A percentile compares a stretch with the other conserved stretches of the same genome.
Evolutionary conservation across 345 rosid species (phyloP).

Genomic region (Acer yangbiense): DNA sequence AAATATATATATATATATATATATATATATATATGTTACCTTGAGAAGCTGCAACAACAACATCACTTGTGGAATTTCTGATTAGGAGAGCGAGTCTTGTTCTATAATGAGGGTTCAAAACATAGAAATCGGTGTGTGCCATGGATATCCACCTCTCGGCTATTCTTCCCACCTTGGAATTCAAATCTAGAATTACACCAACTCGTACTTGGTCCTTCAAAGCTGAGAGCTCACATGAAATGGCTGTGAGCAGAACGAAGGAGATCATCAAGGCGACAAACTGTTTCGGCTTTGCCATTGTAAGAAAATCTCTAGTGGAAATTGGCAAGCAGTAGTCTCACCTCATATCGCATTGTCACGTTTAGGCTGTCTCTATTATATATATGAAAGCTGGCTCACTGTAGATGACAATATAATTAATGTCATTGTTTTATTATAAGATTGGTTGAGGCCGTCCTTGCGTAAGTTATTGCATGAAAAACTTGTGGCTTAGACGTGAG

Average conservation of each 20-base stretch:
- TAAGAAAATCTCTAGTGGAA: background rate
- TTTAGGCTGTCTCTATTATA: too few species aligned
- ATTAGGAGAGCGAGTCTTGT: conserved; percentile 27
- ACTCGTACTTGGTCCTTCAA: conserved; percentile 21
- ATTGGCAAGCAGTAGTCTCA: too few species aligned
- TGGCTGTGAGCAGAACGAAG: background rate
- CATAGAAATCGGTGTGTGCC: conserved; percentile 35
- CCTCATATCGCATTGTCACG: too few species aligned
- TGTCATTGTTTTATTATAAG: too few species aligned
- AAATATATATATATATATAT: too few species aligned
- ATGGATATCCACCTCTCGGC: conserved; percentile 25
- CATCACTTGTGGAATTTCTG: conserved; percentile 33
- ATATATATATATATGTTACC: conserved; percentile 20
- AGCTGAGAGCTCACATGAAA: background rate
- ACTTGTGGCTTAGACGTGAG: too few species aligned
- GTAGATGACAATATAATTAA: too few species aligned
- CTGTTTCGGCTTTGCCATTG: background rate
- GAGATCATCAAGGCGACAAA: background rate
- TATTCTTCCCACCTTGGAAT: conserved; percentile 18
- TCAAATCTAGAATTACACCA: conserved; percentile 42
- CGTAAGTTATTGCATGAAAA: too few species aligned
- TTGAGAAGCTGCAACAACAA: conserved; percentile 36
- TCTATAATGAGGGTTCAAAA: conserved; percentile 21
- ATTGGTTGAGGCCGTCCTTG: too few species aligned
- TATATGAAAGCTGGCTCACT: too few species aligned